Evolutionary conservation across 139 green algal species (phyloP).

Genomic region (Medakamo hakoo): DNA sequence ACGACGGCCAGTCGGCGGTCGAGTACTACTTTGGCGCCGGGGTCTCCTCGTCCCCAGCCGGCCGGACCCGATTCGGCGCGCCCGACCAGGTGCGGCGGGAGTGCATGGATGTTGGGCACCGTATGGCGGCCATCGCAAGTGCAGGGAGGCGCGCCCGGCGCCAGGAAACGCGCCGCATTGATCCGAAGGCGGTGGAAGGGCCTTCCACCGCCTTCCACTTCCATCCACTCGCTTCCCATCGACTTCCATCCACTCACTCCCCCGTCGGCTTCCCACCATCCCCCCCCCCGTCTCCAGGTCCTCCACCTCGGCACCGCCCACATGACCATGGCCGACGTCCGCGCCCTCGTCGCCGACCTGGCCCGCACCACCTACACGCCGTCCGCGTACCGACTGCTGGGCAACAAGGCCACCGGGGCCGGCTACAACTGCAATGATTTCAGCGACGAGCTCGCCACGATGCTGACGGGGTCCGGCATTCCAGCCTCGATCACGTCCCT

Average conservation of each 20-base stretch:
- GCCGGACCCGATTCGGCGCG: conserved; percentile 34
- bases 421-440: not conserved
- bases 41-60: conserved; percentile 27
- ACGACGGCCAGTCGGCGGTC: too few species aligned
- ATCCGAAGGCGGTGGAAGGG: too few species aligned
- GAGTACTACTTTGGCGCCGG: conserved; percentile 40
- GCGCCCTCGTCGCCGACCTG: not conserved
- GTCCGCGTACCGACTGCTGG: not conserved
- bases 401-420: too few species aligned
- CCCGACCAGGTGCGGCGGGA: conserved; percentile 15
- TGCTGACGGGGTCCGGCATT: not conserved
- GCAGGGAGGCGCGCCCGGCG: too few species aligned
- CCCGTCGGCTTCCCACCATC: too few species aligned
- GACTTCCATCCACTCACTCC: too few species aligned
- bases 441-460: not conserved
- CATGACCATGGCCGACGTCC: not conserved
- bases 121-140: too few species aligned
- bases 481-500: not conserved
- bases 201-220: too few species aligned
- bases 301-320: not conserved
- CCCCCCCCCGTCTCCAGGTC: too few species aligned
- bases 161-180: too few species aligned
- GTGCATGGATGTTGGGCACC: too few species aligned
- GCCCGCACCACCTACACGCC: not conserved
- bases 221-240: too few species aligned